Conservation (phyloP, 2,329 filamentous ascomycete genomes). For the Penicillium sp. region DNA sequence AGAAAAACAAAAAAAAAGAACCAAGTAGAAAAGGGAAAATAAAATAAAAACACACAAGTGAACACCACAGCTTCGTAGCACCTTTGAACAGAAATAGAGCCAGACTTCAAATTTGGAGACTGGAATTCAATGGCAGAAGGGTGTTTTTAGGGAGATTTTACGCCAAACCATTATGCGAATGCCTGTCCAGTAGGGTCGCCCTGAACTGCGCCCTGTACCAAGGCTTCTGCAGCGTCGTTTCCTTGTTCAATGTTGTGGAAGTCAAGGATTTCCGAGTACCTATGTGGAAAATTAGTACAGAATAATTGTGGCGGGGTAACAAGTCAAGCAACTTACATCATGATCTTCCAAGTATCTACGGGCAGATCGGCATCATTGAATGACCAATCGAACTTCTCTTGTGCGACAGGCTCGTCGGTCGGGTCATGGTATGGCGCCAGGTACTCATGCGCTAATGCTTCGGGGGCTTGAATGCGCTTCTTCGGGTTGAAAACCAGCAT, state of each 20-base stretch:
- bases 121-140: constrained; percentile 6
- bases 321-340: constrained; percentile 70
- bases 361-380: constrained; percentile 98
- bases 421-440: constrained; percentile 96
- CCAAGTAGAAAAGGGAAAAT: constrained; percentile 10
- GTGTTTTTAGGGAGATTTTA: neutral
- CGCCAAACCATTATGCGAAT: constrained; percentile 24
- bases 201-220: constrained; percentile 26
- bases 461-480: constrained; percentile 82
- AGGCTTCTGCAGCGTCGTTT: constrained; percentile 32
- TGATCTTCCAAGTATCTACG: constrained; percentile 99
- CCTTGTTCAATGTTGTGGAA: constrained; percentile 85
- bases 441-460: constrained; percentile 88
- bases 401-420: constrained; percentile 88
- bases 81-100: constrained; percentile 21
- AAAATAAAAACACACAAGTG: neutral
- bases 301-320: neutral
- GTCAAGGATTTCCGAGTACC: constrained; percentile 98
- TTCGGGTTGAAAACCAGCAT: constrained; percentile 99
- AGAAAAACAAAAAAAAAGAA: constrained; percentile 16
- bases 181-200: constrained; percentile 18
- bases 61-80: constrained; percentile 17
- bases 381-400: constrained; percentile 99
- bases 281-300: constrained; percentile 38
- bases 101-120: constrained; percentile 18